Percentiles rank a stretch among this genome's conserved stretches.
Conservation (phyloP, 106 monocot species). For the Dendrobium nobile region DNA sequence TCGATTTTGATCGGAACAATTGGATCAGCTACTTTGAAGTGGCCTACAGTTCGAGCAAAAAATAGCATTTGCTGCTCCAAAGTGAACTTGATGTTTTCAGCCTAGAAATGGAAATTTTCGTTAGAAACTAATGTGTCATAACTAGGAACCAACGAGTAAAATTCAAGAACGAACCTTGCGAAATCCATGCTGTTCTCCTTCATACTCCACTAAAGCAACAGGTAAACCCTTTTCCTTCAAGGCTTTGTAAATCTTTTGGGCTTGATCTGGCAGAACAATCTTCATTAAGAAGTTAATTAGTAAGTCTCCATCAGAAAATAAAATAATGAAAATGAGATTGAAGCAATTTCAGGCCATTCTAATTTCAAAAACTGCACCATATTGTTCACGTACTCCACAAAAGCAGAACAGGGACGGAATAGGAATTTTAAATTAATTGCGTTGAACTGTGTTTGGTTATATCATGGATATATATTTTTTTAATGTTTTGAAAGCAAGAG, state of each 20-base stretch:
- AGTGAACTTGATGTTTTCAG: slow-evolving; percentile 78
- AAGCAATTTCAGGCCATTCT: not conserved
- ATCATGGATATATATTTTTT: too few relatives aligned
- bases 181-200: slow-evolving; percentile 96
- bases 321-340: not conserved
- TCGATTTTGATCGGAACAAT: slow-evolving; percentile 75
- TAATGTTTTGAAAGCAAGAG: too few relatives aligned
- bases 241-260: slow-evolving; percentile 65
- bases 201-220: slow-evolving; percentile 83
- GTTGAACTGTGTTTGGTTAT: too few relatives aligned
- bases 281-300: slow-evolving; percentile 13
- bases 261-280: slow-evolving; percentile 85
- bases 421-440: too few relatives aligned
- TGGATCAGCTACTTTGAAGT: slow-evolving; percentile 63
- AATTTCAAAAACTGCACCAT: too few relatives aligned
- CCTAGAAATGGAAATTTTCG: slow-evolving; percentile 23
- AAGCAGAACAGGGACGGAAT: too few relatives aligned
- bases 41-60: slow-evolving; percentile 76
- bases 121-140: not conserved
- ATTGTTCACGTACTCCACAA: too few relatives aligned
- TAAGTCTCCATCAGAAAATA: not conserved
- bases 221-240: slow-evolving; percentile 78
- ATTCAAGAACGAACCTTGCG: slow-evolving; percentile 54
- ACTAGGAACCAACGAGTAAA: not conserved
- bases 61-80: slow-evolving; percentile 92